Evolutionary conservation across 73 alveolate species (phyloP).

Genomic region (Uronychia binucleata): DNA sequence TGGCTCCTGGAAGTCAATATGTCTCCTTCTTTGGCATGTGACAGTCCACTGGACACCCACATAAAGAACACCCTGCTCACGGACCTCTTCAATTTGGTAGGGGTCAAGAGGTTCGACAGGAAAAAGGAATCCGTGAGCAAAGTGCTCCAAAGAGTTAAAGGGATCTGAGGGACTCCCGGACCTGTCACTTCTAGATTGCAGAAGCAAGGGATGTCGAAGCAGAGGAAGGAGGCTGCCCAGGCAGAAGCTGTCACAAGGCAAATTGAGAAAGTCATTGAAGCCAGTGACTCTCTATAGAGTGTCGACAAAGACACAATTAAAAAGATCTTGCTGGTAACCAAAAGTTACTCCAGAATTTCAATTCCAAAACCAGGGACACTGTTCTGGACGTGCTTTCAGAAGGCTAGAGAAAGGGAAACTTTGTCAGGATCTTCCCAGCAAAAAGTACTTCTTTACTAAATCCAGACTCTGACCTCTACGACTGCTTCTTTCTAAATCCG

Average conservation of each 20-base stretch:
- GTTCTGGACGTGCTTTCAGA: slow-evolving; percentile 39
- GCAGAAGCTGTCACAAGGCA: background rate
- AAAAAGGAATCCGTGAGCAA: slow-evolving; percentile 52
- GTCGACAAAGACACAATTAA: background rate
- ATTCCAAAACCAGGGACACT: slow-evolving; percentile 19
- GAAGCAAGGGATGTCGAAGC: background rate
- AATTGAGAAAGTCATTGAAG: background rate
- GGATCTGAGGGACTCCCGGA: background rate
- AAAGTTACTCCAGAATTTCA: background rate
- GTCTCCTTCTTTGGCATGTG: slow-evolving; percentile 81
- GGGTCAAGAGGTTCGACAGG: slow-evolving; percentile 59
- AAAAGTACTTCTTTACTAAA: background rate
- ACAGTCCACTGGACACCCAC: slow-evolving; percentile 78
- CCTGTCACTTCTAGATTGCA: background rate
- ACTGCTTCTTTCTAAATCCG: slow-evolving; percentile 42
- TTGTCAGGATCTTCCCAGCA: slow-evolving; percentile 63
- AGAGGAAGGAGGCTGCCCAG: background rate
- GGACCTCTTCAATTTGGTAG: slow-evolving; percentile 79
- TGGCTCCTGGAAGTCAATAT: slow-evolving; percentile 86
- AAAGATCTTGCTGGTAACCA: background rate
- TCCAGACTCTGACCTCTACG: slow-evolving; percentile 37
- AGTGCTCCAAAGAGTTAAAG: slow-evolving; percentile 12
- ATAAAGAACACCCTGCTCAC: slow-evolving; percentile 76
- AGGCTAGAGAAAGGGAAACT: slow-evolving; percentile 42
- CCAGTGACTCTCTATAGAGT: background rate